These are phyloP conservation scores for Arabidopsis lyrata DNA, from an alignment of 441 rosid genomes.

Conservation along the genomic window DNA sequence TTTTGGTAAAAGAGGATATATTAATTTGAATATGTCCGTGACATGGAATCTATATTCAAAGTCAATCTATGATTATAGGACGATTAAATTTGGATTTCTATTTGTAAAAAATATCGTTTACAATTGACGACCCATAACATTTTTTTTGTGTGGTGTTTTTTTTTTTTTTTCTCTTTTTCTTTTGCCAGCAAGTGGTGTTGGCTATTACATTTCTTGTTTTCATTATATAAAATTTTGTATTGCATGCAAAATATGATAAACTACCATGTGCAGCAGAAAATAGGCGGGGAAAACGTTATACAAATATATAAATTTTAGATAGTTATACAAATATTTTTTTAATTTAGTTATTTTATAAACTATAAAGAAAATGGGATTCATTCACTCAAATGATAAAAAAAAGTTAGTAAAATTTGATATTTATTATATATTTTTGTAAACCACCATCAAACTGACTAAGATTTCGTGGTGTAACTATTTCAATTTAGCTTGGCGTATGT, in stretches of 20 bases:
- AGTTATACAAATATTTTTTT: too few relatives aligned
- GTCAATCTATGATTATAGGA: background rate
- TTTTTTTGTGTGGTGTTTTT: background rate
- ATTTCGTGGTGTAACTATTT: too few relatives aligned
- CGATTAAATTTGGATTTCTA: background rate
- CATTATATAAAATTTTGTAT: background rate
- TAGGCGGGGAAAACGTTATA: background rate
- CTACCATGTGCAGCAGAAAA: background rate
- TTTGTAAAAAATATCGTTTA: background rate
- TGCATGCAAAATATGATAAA: background rate
- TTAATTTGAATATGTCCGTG: conserved; percentile 5
- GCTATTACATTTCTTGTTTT: background rate
- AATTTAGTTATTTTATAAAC: too few relatives aligned
- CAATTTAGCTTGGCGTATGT: too few relatives aligned
- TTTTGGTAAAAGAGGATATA: conserved; percentile 8
- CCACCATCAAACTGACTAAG: too few relatives aligned
- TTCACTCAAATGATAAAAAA: background rate
- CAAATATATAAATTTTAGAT: too few relatives aligned
- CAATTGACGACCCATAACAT: background rate
- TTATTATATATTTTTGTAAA: background rate
- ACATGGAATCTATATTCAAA: conserved; percentile 20
- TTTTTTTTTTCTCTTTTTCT: too few relatives aligned
- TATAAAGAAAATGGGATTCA: too few relatives aligned
- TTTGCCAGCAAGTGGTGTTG: background rate
- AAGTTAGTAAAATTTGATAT: background rate